Percentiles rank a stretch among this genome's conserved stretches.
Conservation (phyloP, 371 early-diverging fungal species). For the Batkoa obscura region DNA sequence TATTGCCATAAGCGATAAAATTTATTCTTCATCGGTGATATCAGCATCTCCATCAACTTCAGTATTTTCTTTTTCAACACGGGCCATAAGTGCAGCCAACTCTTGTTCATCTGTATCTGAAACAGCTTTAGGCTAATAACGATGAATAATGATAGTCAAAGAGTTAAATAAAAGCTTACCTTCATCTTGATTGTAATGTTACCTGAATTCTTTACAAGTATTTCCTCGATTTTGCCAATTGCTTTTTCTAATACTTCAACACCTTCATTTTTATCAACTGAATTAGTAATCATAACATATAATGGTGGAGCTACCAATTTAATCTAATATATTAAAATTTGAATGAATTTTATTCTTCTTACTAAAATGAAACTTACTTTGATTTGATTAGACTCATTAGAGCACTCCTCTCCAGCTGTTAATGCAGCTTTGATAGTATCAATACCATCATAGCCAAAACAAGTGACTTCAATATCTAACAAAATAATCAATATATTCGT, state of each 20-base stretch:
- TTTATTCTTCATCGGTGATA: slow-evolving; percentile 27
- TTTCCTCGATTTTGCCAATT: slow-evolving; percentile 60
- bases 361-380: slow-evolving; percentile 24
- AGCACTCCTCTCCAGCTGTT: slow-evolving; percentile 70
- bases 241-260: slow-evolving; percentile 79
- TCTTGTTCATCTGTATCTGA: slow-evolving; percentile 88
- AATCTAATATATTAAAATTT: slow-evolving; percentile 15
- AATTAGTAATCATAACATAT: slow-evolving; percentile 82
- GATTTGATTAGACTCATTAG: slow-evolving; percentile 67
- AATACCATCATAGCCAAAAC: slow-evolving; percentile 93
- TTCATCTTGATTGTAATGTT: slow-evolving; percentile 73
- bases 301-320: slow-evolving; percentile 85
- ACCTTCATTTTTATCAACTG: slow-evolving; percentile 71
- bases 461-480: slow-evolving; percentile 88
- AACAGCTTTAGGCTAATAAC: slow-evolving; percentile 51
- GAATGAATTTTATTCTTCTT: no score
- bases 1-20: no score
- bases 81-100: slow-evolving; percentile 79
- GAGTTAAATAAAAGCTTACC: slow-evolving; percentile 13
- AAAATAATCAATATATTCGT: neutral
- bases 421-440: slow-evolving; percentile 91
- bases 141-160: neutral
- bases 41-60: slow-evolving; percentile 87
- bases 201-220: slow-evolving; percentile 49
- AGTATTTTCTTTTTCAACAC: slow-evolving; percentile 84